These are phyloP conservation scores for Ceratocystis harringtonii DNA, from an alignment of 2,329 filamentous ascomycete genomes.

Conservation along the genomic window DNA sequence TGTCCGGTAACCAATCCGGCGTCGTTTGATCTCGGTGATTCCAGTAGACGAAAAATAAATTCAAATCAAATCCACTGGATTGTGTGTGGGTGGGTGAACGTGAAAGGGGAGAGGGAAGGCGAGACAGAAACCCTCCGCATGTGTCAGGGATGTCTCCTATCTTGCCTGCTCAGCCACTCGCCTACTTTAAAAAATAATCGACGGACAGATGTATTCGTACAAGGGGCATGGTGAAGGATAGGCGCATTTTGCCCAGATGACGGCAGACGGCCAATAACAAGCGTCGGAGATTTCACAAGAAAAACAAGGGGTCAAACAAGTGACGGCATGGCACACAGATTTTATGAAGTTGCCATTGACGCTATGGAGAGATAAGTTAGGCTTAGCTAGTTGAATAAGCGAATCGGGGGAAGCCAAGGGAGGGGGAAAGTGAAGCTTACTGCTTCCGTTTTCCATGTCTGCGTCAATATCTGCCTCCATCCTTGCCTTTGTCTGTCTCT, in stretches of 20 bases:
- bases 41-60: too few species aligned
- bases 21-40: too few species aligned
- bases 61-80: too few species aligned
- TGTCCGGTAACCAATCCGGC: not conserved
- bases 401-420: not conserved
- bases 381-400: not conserved
- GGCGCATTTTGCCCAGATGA: not conserved
- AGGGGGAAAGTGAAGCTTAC: not conserved
- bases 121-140: not conserved
- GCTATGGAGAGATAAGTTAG: not conserved
- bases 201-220: not conserved
- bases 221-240: not conserved
- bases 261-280: not conserved
- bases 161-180: not conserved
- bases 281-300: not conserved
- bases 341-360: not conserved
- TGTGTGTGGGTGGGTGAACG: too few species aligned
- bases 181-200: not conserved
- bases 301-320: not conserved
- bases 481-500: too few species aligned
- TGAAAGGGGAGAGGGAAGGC: not conserved
- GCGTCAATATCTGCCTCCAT: too few species aligned
- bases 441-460: too few species aligned
- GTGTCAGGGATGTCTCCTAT: not conserved
- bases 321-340: too few species aligned